Evolutionary conservation across 2,329 filamentous ascomycete species (phyloP).

Genomic region (Diaporthe batatas): DNA sequence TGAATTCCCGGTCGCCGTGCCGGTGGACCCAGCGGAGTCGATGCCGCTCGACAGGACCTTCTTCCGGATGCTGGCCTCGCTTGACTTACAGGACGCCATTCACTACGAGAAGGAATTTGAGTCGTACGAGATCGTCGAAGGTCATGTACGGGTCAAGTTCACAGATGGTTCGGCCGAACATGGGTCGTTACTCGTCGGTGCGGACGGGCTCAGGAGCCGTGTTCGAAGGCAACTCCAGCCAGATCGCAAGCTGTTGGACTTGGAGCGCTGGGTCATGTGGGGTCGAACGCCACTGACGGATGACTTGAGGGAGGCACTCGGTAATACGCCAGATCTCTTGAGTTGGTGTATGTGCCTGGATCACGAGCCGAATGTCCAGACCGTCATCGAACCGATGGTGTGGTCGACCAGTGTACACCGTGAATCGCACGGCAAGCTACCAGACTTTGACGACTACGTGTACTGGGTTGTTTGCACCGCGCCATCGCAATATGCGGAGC

Average conservation of each 20-base stretch:
- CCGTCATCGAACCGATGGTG: slow-evolving; percentile 48
- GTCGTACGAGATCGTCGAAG: slow-evolving; percentile 45
- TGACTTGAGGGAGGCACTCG: slow-evolving; percentile 41
- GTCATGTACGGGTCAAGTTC: slow-evolving; percentile 45
- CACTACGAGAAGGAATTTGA: slow-evolving; percentile 50
- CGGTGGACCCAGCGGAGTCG: slow-evolving; percentile 39
- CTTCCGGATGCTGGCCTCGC: slow-evolving; percentile 48
- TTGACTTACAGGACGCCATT: slow-evolving; percentile 47
- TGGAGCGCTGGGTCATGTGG: slow-evolving; percentile 52
- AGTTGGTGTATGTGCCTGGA: slow-evolving; percentile 51
- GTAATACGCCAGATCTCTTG: slow-evolving; percentile 45
- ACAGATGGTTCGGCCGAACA: slow-evolving; percentile 46
- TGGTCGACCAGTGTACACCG: slow-evolving; percentile 46
- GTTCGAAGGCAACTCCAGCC: slow-evolving; percentile 51
- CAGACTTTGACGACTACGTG: slow-evolving; percentile 47
- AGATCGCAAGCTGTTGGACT: slow-evolving; percentile 48
- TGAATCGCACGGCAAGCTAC: slow-evolving; percentile 43
- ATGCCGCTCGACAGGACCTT: slow-evolving; percentile 50
- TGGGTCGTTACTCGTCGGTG: slow-evolving; percentile 49
- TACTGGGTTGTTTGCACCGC: slow-evolving; percentile 49
- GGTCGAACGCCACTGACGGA: slow-evolving; percentile 48
- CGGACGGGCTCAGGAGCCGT: slow-evolving; percentile 49
- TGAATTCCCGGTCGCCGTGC: slow-evolving; percentile 43
- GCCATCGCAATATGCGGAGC: slow-evolving; percentile 44
- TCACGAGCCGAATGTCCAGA: slow-evolving; percentile 47